Conservation (phyloP, 257 asterid species). For the Paulownia fortunei region DNA sequence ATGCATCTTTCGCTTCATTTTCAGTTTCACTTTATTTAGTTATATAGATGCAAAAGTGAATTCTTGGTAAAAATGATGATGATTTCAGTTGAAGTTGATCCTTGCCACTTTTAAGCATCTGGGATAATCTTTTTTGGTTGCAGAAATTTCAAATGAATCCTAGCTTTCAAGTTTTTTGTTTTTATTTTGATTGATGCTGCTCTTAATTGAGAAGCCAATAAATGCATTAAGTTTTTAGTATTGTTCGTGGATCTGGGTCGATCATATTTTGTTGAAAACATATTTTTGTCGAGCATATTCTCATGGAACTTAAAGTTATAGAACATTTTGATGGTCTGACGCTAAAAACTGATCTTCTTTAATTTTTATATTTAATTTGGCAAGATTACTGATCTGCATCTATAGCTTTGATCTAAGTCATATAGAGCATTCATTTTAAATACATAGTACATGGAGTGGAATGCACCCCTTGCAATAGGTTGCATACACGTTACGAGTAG, state of each 20-base stretch:
- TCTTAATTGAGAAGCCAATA: neutral
- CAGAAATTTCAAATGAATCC: neutral
- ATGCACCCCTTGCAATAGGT: neutral
- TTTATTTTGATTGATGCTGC: slow-evolving; percentile 16
- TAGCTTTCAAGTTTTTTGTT: neutral
- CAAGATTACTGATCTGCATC: slow-evolving; percentile 13
- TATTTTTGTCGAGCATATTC: neutral
- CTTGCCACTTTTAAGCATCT: neutral
- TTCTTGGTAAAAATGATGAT: neutral
- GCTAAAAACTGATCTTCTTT: neutral
- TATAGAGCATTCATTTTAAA: neutral
- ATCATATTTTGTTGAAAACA: neutral
- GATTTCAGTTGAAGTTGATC: slow-evolving; percentile 20
- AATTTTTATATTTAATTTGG: neutral
- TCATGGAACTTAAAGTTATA: neutral
- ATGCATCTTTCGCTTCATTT: slow-evolving; percentile 8
- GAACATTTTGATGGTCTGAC: neutral
- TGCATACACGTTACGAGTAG: neutral
- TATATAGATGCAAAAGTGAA: neutral
- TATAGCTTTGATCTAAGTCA: neutral
- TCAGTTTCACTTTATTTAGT: neutral
- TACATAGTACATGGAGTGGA: neutral
- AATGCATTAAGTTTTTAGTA: neutral
- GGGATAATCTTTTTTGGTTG: neutral
- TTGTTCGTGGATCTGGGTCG: slow-evolving; percentile 16